Percentiles rank a stretch among this genome's conserved stretches.
These are phyloP conservation scores for Pyrenophora seminiperda DNA, from an alignment of 2,329 filamentous ascomycete genomes.

Conservation along the genomic window DNA sequence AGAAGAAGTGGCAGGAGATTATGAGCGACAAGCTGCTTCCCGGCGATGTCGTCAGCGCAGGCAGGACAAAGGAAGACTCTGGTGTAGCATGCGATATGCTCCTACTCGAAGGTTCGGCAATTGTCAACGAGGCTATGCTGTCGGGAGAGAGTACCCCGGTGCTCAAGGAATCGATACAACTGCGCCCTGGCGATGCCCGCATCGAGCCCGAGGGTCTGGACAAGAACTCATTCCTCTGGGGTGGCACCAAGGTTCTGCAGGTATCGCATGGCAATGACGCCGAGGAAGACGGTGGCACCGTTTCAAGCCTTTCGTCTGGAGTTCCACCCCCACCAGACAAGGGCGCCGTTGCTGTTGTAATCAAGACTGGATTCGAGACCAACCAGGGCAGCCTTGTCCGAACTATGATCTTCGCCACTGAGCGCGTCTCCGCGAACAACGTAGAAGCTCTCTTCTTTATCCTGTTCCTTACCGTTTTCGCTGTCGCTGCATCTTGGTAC, in stretches of 20 bases:
- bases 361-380: conserved; percentile 98
- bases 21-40: conserved; percentile 91
- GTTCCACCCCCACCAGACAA: conserved; percentile 87
- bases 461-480: conserved; percentile 93
- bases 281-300: conserved; percentile 64
- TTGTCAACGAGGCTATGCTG: conserved; percentile 99
- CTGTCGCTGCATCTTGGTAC: conserved; percentile 97
- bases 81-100: conserved; percentile 98
- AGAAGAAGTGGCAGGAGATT: conserved; percentile 85
- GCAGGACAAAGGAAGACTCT: conserved; percentile 93
- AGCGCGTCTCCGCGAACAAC: conserved; percentile 98
- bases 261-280: conserved; percentile 84
- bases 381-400: conserved; percentile 96
- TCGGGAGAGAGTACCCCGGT: conserved; percentile 97
- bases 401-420: conserved; percentile 99
- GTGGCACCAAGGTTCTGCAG: conserved; percentile 96
- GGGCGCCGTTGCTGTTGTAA: conserved; percentile 89
- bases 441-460: conserved; percentile 96
- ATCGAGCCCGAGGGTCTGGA: conserved; percentile 91
- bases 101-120: conserved; percentile 89
- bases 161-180: conserved; percentile 91
- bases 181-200: conserved; percentile 78
- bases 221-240: conserved; percentile 96
- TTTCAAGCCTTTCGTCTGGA: conserved; percentile 72
- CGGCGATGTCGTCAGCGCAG: conserved; percentile 89